A percentile compares a stretch with the other conserved stretches of the same genome.
phyloP scores from a whole-genome alignment of 768 basidiomycete genomes.

The Boletus rubescentipes region DNA sequence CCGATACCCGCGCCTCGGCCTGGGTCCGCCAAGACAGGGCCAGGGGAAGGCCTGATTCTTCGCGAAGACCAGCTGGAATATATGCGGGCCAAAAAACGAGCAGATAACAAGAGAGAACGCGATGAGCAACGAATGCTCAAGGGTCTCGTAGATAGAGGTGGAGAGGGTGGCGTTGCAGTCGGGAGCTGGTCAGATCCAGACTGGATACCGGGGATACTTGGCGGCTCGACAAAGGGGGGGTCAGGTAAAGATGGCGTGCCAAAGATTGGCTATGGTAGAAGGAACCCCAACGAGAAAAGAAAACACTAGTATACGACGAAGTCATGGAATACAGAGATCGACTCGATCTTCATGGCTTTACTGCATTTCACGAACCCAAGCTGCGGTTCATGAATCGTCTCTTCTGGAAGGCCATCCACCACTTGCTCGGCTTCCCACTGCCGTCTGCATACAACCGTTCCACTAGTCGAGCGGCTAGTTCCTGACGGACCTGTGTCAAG shows the following conservation, averaged over 20 bases:
- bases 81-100: conserved; percentile 74
- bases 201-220: conserved; percentile 83
- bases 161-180: conserved; percentile 50
- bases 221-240: conserved; percentile 67
- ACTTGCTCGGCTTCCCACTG: conserved; percentile 94
- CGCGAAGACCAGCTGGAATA: conserved; percentile 93
- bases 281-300: conserved; percentile 84
- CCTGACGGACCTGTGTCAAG: conserved; percentile 90
- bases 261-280: conserved; percentile 80
- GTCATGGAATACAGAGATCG: conserved; percentile 16
- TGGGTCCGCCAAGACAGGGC: conserved; percentile 81
- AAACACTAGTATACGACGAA: conserved; percentile 37
- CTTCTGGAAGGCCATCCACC: conserved; percentile 99
- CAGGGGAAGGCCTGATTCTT: conserved; percentile 81
- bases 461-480: conserved; percentile 81
- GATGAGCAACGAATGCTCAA: conserved; percentile 71
- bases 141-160: conserved; percentile 52
- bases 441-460: conserved; percentile 92
- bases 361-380: conserved; percentile 53
- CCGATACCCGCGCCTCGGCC: conserved; percentile 89
- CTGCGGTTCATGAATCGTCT: conserved; percentile 94
- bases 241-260: conserved; percentile 68
- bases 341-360: background rate
- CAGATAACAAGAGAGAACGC: conserved; percentile 69
- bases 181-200: conserved; percentile 96